These are phyloP conservation scores for Backusella sp. DNA, from an alignment of 192 early-diverging fungal genomes.

Conservation along the genomic window DNA sequence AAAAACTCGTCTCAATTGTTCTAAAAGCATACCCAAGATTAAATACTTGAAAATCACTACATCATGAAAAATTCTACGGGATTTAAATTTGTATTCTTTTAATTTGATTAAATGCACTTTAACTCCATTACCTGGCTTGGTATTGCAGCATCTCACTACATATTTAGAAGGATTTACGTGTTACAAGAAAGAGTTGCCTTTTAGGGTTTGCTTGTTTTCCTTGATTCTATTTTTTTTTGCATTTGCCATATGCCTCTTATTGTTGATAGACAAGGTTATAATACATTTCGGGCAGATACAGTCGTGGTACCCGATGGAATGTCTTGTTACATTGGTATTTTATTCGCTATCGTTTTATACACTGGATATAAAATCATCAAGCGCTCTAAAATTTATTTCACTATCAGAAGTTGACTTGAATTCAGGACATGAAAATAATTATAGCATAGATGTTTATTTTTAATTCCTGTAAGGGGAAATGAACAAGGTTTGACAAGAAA, in stretches of 20 bases:
- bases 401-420: constrained; percentile 60
- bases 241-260: constrained; percentile 53
- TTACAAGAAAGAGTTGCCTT: constrained; percentile 76
- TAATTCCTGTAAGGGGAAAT: neutral
- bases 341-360: constrained; percentile 60
- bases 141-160: constrained; percentile 79
- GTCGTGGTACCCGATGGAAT: constrained; percentile 52
- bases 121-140: constrained; percentile 87
- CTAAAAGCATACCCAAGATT: too few species aligned
- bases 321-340: constrained; percentile 64
- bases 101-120: neutral
- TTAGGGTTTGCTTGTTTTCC: constrained; percentile 67
- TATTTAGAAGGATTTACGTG: constrained; percentile 80
- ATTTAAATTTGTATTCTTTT: neutral
- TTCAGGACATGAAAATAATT: constrained; percentile 39
- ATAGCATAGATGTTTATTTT: neutral
- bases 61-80: neutral
- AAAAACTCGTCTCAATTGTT: too few species aligned
- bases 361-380: constrained; percentile 63
- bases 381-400: constrained; percentile 60
- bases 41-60: neutral
- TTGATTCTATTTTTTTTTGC: constrained; percentile 63
- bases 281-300: constrained; percentile 37
- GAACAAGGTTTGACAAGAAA: neutral
- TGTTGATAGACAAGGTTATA: constrained; percentile 63